phyloP scores from a whole-genome alignment of 1,284 basidiomycete species.

The Grifola frondosa region DNA sequence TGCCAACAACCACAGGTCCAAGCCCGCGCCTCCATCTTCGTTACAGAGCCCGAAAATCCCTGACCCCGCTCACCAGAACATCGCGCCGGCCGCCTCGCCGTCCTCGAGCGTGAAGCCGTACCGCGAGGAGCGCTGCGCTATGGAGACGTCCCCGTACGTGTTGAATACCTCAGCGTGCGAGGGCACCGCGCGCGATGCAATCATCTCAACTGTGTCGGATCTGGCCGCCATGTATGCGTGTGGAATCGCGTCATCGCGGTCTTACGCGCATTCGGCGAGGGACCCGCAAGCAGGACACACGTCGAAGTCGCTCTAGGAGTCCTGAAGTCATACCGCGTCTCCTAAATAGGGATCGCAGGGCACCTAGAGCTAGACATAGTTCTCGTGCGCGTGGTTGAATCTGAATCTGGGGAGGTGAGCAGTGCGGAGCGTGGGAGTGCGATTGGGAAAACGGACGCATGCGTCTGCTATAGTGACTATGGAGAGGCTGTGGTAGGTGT shows the following conservation, averaged over 20 bases:
- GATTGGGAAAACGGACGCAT: slow-evolving; percentile 49
- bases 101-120: slow-evolving; percentile 76
- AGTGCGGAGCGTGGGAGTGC: background rate
- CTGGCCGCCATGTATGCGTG: background rate
- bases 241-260: slow-evolving; percentile 36
- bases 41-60: slow-evolving; percentile 19
- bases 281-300: slow-evolving; percentile 84
- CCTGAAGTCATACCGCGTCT: too few species aligned
- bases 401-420: slow-evolving; percentile 36
- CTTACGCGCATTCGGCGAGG: slow-evolving; percentile 72
- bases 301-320: slow-evolving; percentile 70
- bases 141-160: slow-evolving; percentile 77
- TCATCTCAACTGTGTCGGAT: slow-evolving; percentile 60
- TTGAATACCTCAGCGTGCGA: slow-evolving; percentile 76
- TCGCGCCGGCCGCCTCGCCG: slow-evolving; percentile 58
- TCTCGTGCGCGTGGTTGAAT: slow-evolving; percentile 79
- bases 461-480: slow-evolving; percentile 91
- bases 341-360: too few species aligned
- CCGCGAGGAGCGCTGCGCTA: slow-evolving; percentile 66
- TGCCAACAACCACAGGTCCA: slow-evolving; percentile 31
- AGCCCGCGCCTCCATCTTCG: slow-evolving; percentile 3
- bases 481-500: slow-evolving; percentile 80
- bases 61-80: slow-evolving; percentile 41
- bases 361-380: slow-evolving; percentile 80
- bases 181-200: slow-evolving; percentile 52